Percentiles rank a stretch among this genome's conserved stretches.
Evolutionary conservation across 129 eudicot genomes (phyloP).

Genomic region (Calendula officinalis): DNA sequence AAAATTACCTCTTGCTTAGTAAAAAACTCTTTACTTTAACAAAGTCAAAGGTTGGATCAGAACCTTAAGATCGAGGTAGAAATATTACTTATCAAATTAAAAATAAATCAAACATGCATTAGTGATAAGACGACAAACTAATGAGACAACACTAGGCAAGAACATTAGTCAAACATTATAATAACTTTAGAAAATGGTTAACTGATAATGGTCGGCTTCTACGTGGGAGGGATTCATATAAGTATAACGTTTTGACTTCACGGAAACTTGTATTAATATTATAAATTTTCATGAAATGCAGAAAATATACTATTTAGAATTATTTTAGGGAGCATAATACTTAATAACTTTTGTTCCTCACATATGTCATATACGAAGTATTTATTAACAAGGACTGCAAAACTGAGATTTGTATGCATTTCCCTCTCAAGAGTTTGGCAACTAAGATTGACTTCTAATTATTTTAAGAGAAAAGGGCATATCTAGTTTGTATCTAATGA

Average conservation of each 20-base stretch:
- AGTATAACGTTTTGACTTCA: conserved; percentile 15
- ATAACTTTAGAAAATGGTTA: conserved; percentile 14
- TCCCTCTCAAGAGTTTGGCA: conserved; percentile 13
- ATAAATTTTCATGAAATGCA: background rate
- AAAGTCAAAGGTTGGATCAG: no score
- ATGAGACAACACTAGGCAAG: conserved; percentile 34
- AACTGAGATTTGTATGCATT: conserved; percentile 37
- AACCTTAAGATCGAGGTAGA: no score
- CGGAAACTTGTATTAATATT: background rate
- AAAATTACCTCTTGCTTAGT: no score
- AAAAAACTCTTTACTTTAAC: no score
- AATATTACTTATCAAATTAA: no score
- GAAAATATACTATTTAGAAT: background rate
- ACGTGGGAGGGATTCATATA: conserved; percentile 3
- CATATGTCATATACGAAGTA: conserved; percentile 7
- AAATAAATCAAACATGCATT: background rate
- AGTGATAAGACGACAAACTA: conserved; percentile 30
- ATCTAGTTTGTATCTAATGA: no score
- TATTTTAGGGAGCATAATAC: no score
- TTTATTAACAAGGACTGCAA: conserved; percentile 34
- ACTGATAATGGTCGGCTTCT: conserved; percentile 15
- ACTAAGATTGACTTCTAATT: conserved; percentile 28
- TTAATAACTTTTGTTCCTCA: background rate
- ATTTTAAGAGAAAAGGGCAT: conserved; percentile 3
- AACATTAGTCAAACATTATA: conserved; percentile 31